Percentiles rank a stretch among this genome's conserved stretches.
Evolutionary conservation across 805 yeast species (phyloP).

Genomic region (Barnettozyma salicaria): DNA sequence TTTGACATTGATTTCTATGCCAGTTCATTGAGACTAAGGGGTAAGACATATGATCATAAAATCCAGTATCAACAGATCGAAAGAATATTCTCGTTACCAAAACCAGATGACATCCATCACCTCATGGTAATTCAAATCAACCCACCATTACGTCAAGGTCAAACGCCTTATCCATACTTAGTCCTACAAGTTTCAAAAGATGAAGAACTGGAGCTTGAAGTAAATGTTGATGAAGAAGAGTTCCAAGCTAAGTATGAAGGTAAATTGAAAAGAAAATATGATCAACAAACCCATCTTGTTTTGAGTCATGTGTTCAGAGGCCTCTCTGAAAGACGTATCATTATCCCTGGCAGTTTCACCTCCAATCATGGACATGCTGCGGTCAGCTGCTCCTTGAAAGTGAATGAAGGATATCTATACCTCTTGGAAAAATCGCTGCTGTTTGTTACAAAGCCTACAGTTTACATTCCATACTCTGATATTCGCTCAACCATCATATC

Average conservation of each 20-base stretch:
- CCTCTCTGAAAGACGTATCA: conserved; percentile 77
- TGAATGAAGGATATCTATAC: conserved; percentile 89
- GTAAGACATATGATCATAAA: conserved; percentile 96
- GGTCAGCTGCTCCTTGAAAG: conserved; percentile 86
- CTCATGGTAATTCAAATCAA: conserved; percentile 84
- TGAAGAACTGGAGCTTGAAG: conserved; percentile 86
- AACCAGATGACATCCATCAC: conserved; percentile 90
- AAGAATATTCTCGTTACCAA: conserved; percentile 86
- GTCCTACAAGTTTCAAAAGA: conserved; percentile 85
- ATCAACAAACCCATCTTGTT: conserved; percentile 80
- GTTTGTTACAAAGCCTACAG: conserved; percentile 90
- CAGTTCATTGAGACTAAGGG: conserved; percentile 81
- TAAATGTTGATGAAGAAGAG: conserved; percentile 79
- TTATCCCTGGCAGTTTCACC: conserved; percentile 76
- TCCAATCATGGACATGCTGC: conserved; percentile 79
- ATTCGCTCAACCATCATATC: conserved; percentile 73
- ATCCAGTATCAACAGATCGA: conserved; percentile 86
- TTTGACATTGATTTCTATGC: conserved; percentile 94
- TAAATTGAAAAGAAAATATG: conserved; percentile 67
- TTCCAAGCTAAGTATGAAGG: conserved; percentile 70
- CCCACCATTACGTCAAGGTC: conserved; percentile 98
- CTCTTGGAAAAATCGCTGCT: conserved; percentile 89
- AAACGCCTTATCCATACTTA: conserved; percentile 89
- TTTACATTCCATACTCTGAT: conserved; percentile 83
- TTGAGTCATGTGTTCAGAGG: conserved; percentile 87